Evolutionary conservation across 345 rosid genomes (phyloP), one percentile per base, ranked within the genome.

Genomic region (Luvunga scandens): DNA sequence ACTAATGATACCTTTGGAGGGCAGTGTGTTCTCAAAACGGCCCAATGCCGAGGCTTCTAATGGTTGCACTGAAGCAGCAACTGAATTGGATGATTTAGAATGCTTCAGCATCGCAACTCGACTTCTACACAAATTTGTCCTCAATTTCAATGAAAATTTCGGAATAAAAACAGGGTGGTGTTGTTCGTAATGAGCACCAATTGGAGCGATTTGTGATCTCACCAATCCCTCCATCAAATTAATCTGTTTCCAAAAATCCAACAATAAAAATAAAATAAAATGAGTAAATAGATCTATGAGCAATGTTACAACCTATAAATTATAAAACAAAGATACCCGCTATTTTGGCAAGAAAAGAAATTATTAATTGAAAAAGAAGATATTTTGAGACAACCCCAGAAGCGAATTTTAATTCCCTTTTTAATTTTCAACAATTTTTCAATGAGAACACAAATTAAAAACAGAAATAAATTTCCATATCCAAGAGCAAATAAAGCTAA

Each of bases 171-270:
- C 61, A 12, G 82, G 75, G 22, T 59, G 83, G 56, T 77, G 81
- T 65, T 56, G 83, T 62, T 78, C 88, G 75, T 76, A 78, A 28
- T 60, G 65, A 80, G 80, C 73, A 63, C 56, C 84, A 78, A 84
- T 21, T 9, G 88, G 90, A 63, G 77, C 75, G 71, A 82, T 77
- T 72, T 77, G 86, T 10, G 86, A 83, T 77, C 81, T 79, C 72
- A 68, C 63, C 83, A 94, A 81, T 24, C 86, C 89, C 77, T 94
- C 97, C 97, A 94, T 91, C 45, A 83, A 86, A 80, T 39, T 69
- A 77, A 77, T 76, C 81, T 83, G 83, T 77, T 79, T 77, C 64
- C 62, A 75, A 75, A 48, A 78, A 62, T 73, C 64, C 74, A 78
- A 62, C 72, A 72, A 62, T 7, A 5, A 60, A 66, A 31, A 55